Percentiles rank a stretch among this genome's conserved stretches.
phyloP scores from a whole-genome alignment of 2,329 filamentous ascomycete species.

The Xylariaceae sp. region DNA sequence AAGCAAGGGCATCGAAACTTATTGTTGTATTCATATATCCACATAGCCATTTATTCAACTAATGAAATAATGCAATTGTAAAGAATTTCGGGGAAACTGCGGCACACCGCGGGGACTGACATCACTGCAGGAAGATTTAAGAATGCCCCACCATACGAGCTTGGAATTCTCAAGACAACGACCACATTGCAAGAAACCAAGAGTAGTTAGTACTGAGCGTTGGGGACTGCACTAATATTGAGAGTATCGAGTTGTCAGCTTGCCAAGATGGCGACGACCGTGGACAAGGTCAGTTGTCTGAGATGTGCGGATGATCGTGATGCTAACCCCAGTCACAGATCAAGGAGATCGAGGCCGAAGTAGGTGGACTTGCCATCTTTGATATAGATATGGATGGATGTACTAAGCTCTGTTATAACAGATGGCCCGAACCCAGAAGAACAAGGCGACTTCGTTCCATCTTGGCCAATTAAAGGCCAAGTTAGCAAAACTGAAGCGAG shows the following conservation, averaged over 20 bases:
- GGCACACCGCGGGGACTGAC: conserved; percentile 29
- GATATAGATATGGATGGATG: conserved; percentile 7
- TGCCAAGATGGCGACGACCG: conserved; percentile 87
- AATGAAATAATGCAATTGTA: conserved; percentile 1
- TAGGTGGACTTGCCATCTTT: conserved; percentile 47
- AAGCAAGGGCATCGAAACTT: too few relatives aligned
- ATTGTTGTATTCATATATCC: background rate
- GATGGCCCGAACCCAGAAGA: conserved; percentile 98
- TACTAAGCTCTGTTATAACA: conserved; percentile 40
- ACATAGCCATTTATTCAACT: background rate
- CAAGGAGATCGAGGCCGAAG: conserved; percentile 95
- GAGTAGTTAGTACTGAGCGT: conserved; percentile 1
- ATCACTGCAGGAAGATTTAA: conserved; percentile 31
- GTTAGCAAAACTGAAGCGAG: conserved; percentile 94
- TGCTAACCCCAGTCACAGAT: conserved; percentile 63
- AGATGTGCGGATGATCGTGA: conserved; percentile 11
- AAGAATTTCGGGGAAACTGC: conserved; percentile 23
- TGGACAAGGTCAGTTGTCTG: conserved; percentile 76
- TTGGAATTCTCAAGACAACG: conserved; percentile 11
- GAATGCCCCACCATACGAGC: conserved; percentile 24
- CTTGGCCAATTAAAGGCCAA: conserved; percentile 97
- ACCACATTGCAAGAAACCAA: conserved; percentile 4
- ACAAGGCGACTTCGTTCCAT: conserved; percentile 93
- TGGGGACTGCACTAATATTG: background rate
- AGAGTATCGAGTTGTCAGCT: conserved; percentile 9